These are phyloP conservation scores for Kodamaea anthophila DNA, from an alignment of 1,139 yeast genomes.

Conservation along the genomic window DNA sequence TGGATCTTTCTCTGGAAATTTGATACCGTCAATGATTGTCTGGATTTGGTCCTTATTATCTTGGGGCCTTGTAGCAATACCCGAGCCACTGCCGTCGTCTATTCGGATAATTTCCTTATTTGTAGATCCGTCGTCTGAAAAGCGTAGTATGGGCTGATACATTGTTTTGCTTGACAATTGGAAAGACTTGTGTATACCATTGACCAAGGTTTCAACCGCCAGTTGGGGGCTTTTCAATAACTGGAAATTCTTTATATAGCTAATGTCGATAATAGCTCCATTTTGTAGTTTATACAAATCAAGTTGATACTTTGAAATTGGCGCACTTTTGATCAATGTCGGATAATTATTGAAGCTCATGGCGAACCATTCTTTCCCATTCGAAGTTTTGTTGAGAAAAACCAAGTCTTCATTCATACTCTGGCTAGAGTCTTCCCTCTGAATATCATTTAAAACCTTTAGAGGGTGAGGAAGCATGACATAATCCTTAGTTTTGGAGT, in stretches of 20 bases:
- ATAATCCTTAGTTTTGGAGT: constrained; percentile 23
- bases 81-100: constrained; percentile 18
- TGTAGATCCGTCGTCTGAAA: constrained; percentile 10
- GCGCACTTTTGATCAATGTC: constrained; percentile 74
- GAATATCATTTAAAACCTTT: constrained; percentile 34
- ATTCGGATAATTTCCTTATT: constrained; percentile 17
- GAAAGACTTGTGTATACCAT: constrained; percentile 48
- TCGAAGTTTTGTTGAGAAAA: constrained; percentile 59
- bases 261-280: constrained; percentile 10
- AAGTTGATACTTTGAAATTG: constrained; percentile 54
- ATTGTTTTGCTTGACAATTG: constrained; percentile 25
- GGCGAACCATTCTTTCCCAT: constrained; percentile 75
- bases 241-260: constrained; percentile 16
- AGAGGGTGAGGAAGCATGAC: constrained; percentile 65
- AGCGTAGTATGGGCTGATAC: constrained; percentile 36
- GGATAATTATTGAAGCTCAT: constrained; percentile 76
- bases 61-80: constrained; percentile 4
- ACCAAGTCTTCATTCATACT: constrained; percentile 36
- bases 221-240: constrained; percentile 9
- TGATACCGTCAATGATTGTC: constrained; percentile 32
- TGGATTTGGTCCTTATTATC: constrained; percentile 6
- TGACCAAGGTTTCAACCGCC: constrained; percentile 30
- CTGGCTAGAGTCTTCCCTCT: constrained; percentile 17
- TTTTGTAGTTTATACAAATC: constrained; percentile 21
- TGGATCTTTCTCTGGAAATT: constrained; percentile 19